phyloP scores from a whole-genome alignment of 257 asterid species.

The Solanum gandarillasii region DNA sequence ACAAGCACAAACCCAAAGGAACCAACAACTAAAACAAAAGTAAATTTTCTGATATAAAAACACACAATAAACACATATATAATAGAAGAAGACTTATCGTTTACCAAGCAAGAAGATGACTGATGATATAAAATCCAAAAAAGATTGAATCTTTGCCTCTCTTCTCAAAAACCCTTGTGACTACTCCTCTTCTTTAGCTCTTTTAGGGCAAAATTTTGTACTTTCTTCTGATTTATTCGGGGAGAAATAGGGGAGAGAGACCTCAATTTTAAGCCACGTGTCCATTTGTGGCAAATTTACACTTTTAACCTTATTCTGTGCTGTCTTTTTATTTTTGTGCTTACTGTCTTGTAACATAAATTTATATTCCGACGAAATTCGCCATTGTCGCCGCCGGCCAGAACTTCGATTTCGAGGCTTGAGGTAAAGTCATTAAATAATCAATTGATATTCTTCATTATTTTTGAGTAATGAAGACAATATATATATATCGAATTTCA shows the following conservation, averaged over 20 bases:
- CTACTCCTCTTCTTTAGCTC: background rate
- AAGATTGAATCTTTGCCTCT: background rate
- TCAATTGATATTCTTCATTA: background rate
- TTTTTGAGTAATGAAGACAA: background rate
- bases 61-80: background rate
- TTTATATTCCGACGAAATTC: background rate
- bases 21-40: background rate
- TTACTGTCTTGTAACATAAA: background rate
- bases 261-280: background rate
- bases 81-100: background rate
- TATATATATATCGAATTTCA: background rate
- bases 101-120: background rate
- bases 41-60: background rate
- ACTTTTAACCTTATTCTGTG: background rate
- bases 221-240: background rate
- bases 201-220: background rate
- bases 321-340: background rate
- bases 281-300: background rate
- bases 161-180: background rate
- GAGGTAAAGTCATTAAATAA: background rate
- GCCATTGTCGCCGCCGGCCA: background rate
- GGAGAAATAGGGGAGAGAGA: background rate
- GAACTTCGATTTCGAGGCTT: background rate
- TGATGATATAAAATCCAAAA: background rate
- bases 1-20: background rate